These are phyloP conservation scores for Heterotrichella gracilis DNA, from an alignment of 352 stramenopile species.

Conservation along the genomic window DNA sequence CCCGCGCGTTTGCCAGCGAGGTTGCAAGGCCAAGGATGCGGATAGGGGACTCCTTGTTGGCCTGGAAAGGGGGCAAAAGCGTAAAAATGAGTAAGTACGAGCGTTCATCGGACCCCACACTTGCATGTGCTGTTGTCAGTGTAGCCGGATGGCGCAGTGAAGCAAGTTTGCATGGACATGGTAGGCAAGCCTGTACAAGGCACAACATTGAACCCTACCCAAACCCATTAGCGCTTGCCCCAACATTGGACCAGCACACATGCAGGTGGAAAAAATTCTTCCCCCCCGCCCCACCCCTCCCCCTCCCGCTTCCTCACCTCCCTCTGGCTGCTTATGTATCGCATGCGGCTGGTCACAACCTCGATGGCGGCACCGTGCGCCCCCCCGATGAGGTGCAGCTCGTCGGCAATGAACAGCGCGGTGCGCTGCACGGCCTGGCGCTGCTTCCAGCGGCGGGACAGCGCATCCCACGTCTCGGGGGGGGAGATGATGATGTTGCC, in stretches of 20 bases:
- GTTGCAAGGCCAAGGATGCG: conserved; percentile 72
- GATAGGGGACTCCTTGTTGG: conserved; percentile 21
- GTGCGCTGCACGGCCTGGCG: conserved; percentile 34
- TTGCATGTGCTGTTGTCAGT: no score
- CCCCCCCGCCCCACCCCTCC: no score
- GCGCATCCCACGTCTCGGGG: conserved; percentile 81
- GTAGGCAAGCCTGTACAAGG: no score
- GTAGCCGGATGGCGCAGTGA: no score
- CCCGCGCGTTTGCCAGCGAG: conserved; percentile 74
- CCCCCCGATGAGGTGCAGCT: conserved; percentile 75
- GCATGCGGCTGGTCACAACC: conserved; percentile 77
- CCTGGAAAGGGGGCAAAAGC: conserved; percentile 10
- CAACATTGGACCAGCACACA: no score
- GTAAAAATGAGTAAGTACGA: no score
- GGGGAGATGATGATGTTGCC: conserved; percentile 88
- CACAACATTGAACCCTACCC: no score
- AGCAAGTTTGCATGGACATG: no score
- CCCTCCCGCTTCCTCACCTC: no score
- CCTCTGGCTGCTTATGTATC: conserved; percentile 60
- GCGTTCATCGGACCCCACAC: no score
- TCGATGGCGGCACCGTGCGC: conserved; percentile 58
- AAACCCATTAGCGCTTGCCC: no score
- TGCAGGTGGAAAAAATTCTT: no score
- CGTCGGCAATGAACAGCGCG: conserved; percentile 67
- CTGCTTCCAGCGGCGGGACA: conserved; percentile 52